Percentiles rank a stretch among this genome's conserved stretches.
Evolutionary conservation across 2,329 filamentous ascomycete genomes (phyloP).

Genomic region (Aureobasidium sp.): DNA sequence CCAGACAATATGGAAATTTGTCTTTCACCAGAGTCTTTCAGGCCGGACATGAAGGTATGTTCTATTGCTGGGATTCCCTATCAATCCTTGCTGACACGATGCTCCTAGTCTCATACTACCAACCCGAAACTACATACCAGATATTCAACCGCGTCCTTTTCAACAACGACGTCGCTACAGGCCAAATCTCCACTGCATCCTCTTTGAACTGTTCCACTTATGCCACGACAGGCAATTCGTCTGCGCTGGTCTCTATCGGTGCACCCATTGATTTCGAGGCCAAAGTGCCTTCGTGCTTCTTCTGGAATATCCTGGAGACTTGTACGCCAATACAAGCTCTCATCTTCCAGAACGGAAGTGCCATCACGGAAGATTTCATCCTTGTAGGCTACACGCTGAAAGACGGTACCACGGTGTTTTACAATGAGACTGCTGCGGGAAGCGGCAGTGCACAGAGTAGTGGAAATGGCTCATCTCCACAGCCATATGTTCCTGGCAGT

Average conservation of each 20-base stretch:
- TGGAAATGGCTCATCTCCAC: not conserved
- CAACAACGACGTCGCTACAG: slow-evolving; percentile 48
- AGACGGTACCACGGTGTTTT: not conserved
- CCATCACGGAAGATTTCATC: slow-evolving; percentile 40
- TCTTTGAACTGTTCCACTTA: slow-evolving; percentile 22
- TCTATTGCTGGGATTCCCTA: not conserved
- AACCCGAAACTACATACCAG: slow-evolving; percentile 46
- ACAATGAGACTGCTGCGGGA: not conserved
- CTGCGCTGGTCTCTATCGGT: not conserved
- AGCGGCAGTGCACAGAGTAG: not conserved
- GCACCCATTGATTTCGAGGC: not conserved
- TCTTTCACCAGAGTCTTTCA: slow-evolving; percentile 30
- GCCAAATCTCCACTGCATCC: slow-evolving; percentile 34
- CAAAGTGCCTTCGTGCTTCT: slow-evolving; percentile 32
- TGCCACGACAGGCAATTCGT: not conserved
- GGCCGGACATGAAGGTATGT: slow-evolving; percentile 22
- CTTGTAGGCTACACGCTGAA: not conserved
- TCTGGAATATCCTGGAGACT: slow-evolving; percentile 29
- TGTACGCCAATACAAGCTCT: slow-evolving; percentile 39
- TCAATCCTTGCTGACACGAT: not conserved
- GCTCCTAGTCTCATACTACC: slow-evolving; percentile 40
- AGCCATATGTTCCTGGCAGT: not conserved
- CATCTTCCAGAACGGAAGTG: slow-evolving; percentile 37
- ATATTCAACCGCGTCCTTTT: slow-evolving; percentile 47
- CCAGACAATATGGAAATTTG: slow-evolving; percentile 28